phyloP scores from a whole-genome alignment of 768 basidiomycete genomes.

The Leccinum variicolor region DNA sequence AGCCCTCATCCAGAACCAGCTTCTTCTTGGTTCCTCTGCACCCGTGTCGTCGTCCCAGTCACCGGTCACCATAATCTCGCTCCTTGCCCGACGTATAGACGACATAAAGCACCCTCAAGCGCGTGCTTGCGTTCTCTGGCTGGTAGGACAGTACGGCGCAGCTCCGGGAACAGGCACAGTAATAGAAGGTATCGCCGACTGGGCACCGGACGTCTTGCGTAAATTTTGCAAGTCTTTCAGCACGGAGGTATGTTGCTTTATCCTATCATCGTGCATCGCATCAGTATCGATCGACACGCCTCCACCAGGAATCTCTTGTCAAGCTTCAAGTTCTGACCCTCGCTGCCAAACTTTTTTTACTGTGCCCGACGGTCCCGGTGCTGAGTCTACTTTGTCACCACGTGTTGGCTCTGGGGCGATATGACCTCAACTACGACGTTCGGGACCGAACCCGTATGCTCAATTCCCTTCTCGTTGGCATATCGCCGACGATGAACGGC shows the following conservation, averaged over 20 bases:
- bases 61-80: slow-evolving; percentile 68
- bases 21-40: slow-evolving; percentile 36
- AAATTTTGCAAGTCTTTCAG: slow-evolving; percentile 70
- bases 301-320: slow-evolving; percentile 52
- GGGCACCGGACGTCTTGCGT: slow-evolving; percentile 91
- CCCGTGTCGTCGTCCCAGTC: slow-evolving; percentile 28
- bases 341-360: slow-evolving; percentile 78
- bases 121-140: slow-evolving; percentile 86
- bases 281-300: not conserved
- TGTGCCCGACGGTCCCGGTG: slow-evolving; percentile 52
- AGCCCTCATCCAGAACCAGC: slow-evolving; percentile 70
- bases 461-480: slow-evolving; percentile 60
- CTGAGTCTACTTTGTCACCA: slow-evolving; percentile 61
- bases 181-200: slow-evolving; percentile 60
- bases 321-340: slow-evolving; percentile 85
- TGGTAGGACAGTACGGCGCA: slow-evolving; percentile 84
- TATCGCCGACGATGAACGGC: slow-evolving; percentile 36
- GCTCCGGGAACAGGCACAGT: slow-evolving; percentile 31
- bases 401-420: slow-evolving; percentile 79
- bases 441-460: slow-evolving; percentile 87
- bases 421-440: slow-evolving; percentile 87
- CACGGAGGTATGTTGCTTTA: slow-evolving; percentile 53
- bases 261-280: not conserved
- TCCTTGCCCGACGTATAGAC: slow-evolving; percentile 74
- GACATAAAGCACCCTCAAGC: slow-evolving; percentile 78